A percentile compares a stretch with the other conserved stretches of the same genome.
Evolutionary conservation across 345 rosid genomes (phyloP).

Genomic region (Physaria fendleri): DNA sequence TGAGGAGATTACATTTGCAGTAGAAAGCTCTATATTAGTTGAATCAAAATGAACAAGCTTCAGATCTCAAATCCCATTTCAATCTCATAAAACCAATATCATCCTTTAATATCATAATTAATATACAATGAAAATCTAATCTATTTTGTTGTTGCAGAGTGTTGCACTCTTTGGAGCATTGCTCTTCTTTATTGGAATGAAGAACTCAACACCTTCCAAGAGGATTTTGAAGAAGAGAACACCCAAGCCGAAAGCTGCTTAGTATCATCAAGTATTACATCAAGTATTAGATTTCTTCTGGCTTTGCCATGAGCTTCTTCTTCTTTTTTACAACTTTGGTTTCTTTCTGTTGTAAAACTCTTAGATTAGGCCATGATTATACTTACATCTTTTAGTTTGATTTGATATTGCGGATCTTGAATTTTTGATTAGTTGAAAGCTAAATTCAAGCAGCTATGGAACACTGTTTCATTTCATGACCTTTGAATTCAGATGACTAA

Average conservation of each 20-base stretch:
- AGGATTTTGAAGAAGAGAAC: constrained; percentile 52
- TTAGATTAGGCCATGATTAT: constrained; percentile 15
- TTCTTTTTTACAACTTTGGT: not conserved
- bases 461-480: not conserved
- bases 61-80: too few species aligned
- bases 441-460: not conserved
- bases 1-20: too few species aligned
- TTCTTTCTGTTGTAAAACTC: constrained; percentile 10
- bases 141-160: constrained; percentile 34
- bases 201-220: constrained; percentile 53
- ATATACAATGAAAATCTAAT: not conserved
- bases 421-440: constrained; percentile 14
- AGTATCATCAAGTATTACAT: too few species aligned
- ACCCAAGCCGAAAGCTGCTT: constrained; percentile 47
- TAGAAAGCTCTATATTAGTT: too few species aligned
- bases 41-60: too few species aligned
- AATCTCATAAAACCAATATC: not conserved
- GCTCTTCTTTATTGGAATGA: constrained; percentile 85
- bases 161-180: constrained; percentile 84
- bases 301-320: not conserved
- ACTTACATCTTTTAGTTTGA: not conserved
- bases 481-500: not conserved
- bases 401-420: constrained; percentile 1
- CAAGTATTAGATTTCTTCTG: constrained; percentile 6
- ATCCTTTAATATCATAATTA: not conserved